phyloP scores from a whole-genome alignment of 345 rosid species.

The Ceriops decandra region DNA sequence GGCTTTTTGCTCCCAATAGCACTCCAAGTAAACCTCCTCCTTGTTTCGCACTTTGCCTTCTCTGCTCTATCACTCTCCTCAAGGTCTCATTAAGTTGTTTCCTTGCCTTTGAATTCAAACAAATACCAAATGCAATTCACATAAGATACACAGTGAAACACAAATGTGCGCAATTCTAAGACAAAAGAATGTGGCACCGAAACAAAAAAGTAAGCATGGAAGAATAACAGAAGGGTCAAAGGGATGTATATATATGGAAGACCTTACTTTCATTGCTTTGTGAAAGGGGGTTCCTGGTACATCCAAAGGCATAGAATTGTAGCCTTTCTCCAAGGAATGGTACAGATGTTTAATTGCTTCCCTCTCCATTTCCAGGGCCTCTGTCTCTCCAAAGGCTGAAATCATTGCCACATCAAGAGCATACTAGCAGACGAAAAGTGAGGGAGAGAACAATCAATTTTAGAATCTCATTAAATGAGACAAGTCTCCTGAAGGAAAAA shows the following conservation, averaged over 20 bases:
- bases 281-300: constrained; percentile 78
- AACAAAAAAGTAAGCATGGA: no score
- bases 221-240: no score
- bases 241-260: background rate
- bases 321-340: constrained; percentile 69
- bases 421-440: constrained; percentile 41
- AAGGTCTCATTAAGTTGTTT: constrained; percentile 49
- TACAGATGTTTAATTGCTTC: constrained; percentile 67
- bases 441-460: no score
- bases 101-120: constrained; percentile 51
- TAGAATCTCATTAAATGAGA: no score
- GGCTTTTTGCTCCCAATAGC: constrained; percentile 47
- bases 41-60: constrained; percentile 41
- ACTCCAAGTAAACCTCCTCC: constrained; percentile 65
- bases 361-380: constrained; percentile 43
- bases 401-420: constrained; percentile 94
- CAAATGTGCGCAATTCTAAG: no score
- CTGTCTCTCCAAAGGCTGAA: constrained; percentile 63
- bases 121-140: background rate
- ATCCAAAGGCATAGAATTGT: constrained; percentile 91
- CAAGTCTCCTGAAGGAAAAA: background rate
- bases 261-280: constrained; percentile 69
- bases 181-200: no score
- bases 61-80: constrained; percentile 55
- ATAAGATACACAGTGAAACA: no score